Evolutionary conservation across 176 grass and related monocot genomes (phyloP).

Genomic region (Phoenix dactylifera): DNA sequence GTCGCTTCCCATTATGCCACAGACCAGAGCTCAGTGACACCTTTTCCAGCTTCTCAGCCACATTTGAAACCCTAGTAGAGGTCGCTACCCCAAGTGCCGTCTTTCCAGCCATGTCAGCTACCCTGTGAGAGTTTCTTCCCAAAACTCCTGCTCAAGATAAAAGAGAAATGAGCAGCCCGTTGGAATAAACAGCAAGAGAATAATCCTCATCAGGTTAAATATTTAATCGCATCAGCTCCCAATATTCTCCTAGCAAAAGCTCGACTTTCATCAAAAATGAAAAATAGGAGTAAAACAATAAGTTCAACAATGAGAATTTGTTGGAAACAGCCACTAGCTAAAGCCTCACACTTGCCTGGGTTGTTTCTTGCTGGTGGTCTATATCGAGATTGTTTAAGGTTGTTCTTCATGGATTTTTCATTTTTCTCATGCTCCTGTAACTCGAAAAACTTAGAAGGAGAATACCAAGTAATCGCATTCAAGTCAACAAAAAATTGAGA

Average conservation of each 20-base stretch:
- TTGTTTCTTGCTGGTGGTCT: constrained; percentile 58
- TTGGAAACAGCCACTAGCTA: too few species aligned
- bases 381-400: constrained; percentile 36
- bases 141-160: constrained; percentile 26
- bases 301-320: too few species aligned
- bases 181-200: background rate
- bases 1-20: constrained; percentile 28
- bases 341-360: constrained; percentile 34
- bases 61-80: constrained; percentile 38
- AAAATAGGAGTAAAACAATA: background rate
- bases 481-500: too few species aligned
- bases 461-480: too few species aligned
- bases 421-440: constrained; percentile 43
- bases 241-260: too few species aligned
- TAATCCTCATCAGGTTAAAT: too few species aligned
- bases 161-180: background rate
- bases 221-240: too few species aligned
- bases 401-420: constrained; percentile 43
- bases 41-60: constrained; percentile 53
- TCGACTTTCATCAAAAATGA: too few species aligned
- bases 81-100: constrained; percentile 5
- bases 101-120: constrained; percentile 31
- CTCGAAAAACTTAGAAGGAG: background rate
- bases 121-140: constrained; percentile 38
- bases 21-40: constrained; percentile 49